Evolutionary conservation across 106 monocot genomes (phyloP).

Genomic region (Chionographis japonica): DNA sequence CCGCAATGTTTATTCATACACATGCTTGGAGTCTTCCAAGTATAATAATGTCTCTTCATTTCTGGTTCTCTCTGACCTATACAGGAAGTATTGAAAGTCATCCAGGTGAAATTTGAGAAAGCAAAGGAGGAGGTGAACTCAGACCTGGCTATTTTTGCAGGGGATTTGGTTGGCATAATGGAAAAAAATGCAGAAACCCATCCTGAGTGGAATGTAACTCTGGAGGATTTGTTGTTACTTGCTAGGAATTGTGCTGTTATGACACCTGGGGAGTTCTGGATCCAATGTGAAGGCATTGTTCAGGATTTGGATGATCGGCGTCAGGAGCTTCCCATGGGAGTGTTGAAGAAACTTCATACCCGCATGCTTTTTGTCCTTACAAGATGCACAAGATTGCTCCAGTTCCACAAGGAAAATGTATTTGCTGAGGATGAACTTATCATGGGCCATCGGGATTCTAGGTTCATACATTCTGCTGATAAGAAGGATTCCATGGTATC

Average conservation of each 20-base stretch:
- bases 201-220: slow-evolving; percentile 86
- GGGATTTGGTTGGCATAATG: slow-evolving; percentile 84
- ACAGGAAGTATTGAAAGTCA: slow-evolving; percentile 78
- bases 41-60: not conserved
- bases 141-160: slow-evolving; percentile 81
- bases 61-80: slow-evolving; percentile 11
- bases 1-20: not conserved
- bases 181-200: slow-evolving; percentile 79
- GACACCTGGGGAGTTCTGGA: slow-evolving; percentile 87
- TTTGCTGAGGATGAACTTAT: slow-evolving; percentile 77
- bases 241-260: slow-evolving; percentile 79
- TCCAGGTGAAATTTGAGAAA: slow-evolving; percentile 89
- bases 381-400: slow-evolving; percentile 85
- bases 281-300: slow-evolving; percentile 96
- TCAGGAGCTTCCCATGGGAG: slow-evolving; percentile 77
- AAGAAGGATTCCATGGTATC: slow-evolving; percentile 16
- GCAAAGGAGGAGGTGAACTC: slow-evolving; percentile 97
- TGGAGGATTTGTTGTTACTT: slow-evolving; percentile 82
- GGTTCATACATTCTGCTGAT: slow-evolving; percentile 49
- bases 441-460: slow-evolving; percentile 39
- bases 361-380: slow-evolving; percentile 95
- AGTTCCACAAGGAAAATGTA: slow-evolving; percentile 86
- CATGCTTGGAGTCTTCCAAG: not conserved
- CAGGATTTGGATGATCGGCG: slow-evolving; percentile 94
- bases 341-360: slow-evolving; percentile 88